Evolutionary conservation across 1,284 basidiomycete genomes (phyloP).

Genomic region (Naganishia albida): DNA sequence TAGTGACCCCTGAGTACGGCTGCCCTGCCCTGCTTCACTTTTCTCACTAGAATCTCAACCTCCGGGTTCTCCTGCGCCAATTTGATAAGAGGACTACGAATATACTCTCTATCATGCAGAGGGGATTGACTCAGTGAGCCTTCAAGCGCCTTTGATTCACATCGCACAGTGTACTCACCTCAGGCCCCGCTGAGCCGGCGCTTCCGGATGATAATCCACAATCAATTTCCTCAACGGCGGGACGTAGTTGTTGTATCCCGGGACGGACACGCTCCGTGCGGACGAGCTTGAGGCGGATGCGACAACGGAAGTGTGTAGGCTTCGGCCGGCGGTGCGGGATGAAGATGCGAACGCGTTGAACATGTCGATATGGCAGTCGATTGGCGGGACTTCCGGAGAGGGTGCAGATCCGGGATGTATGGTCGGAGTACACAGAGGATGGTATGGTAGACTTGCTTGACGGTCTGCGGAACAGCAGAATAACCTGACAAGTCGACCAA

Average conservation of each 20-base stretch:
- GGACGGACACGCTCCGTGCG: conserved; percentile 43
- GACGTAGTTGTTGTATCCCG: conserved; percentile 50
- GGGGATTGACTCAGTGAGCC: no score
- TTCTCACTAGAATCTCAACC: conserved; percentile 54
- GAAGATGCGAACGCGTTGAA: conserved; percentile 26
- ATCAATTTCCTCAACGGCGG: conserved; percentile 50
- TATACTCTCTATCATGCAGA: conserved; percentile 27
- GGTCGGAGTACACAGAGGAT: not conserved
- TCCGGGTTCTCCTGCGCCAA: conserved; percentile 53
- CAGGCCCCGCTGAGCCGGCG: conserved; percentile 46
- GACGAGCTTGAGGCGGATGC: conserved; percentile 14
- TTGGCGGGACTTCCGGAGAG: no score
- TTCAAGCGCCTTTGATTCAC: not conserved
- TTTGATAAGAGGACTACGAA: conserved; percentile 39
- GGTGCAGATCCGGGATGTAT: no score
- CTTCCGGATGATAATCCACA: conserved; percentile 50
- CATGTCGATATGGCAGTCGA: not conserved
- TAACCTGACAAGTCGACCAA: no score
- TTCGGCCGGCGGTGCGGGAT: conserved; percentile 12
- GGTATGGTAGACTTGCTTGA: not conserved
- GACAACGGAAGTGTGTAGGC: conserved; percentile 10
- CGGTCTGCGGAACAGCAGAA: no score
- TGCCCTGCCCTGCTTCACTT: conserved; percentile 49
- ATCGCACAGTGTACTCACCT: conserved; percentile 38
- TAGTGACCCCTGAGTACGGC: conserved; percentile 55